Percentiles rank a stretch among this genome's conserved stretches.
Conservation (phyloP, 768 basidiomycete genomes). For the Mycena venus region DNA sequence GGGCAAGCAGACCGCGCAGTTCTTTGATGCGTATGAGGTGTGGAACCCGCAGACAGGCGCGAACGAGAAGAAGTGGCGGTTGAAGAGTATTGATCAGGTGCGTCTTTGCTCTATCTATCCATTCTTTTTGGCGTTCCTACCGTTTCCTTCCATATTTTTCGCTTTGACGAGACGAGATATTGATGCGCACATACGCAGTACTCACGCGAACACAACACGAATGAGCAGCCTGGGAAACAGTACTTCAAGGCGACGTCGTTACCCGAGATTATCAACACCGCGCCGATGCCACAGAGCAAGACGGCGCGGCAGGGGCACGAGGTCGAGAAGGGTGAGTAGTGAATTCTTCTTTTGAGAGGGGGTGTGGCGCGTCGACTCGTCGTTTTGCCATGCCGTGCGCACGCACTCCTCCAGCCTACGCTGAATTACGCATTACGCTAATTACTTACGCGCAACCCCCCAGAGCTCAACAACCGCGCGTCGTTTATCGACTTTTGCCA, state of each 20-base stretch:
- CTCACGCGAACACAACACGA: conserved; percentile 92
- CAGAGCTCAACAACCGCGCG: conserved; percentile 93
- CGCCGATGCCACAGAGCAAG: conserved; percentile 92
- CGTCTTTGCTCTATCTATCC: neutral
- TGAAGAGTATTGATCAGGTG: conserved; percentile 87
- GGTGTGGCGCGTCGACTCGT: too few species aligned
- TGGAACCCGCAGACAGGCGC: conserved; percentile 75
- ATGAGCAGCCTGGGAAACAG: conserved; percentile 98
- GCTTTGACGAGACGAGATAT: too few species aligned
- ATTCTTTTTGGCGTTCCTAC: neutral
- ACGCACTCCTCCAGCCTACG: too few species aligned
- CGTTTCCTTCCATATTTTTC: too few species aligned
- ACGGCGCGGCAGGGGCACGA: conserved; percentile 82
- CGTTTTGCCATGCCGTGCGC: too few species aligned
- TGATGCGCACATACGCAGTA: conserved; percentile 62
- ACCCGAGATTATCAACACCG: conserved; percentile 95
- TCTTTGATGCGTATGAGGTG: conserved; percentile 85
- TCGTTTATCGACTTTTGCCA: conserved; percentile 98
- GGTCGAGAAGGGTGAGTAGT: conserved; percentile 85
- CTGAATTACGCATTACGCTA: conserved; percentile 14
- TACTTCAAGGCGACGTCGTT: conserved; percentile 96
- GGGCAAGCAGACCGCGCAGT: conserved; percentile 95
- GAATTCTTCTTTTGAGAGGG: too few species aligned
- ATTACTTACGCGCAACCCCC: conserved; percentile 3
- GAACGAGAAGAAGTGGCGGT: conserved; percentile 85